These are phyloP conservation scores for Leptographium procerum DNA, from an alignment of 2,329 filamentous ascomycete genomes.

Conservation along the genomic window DNA sequence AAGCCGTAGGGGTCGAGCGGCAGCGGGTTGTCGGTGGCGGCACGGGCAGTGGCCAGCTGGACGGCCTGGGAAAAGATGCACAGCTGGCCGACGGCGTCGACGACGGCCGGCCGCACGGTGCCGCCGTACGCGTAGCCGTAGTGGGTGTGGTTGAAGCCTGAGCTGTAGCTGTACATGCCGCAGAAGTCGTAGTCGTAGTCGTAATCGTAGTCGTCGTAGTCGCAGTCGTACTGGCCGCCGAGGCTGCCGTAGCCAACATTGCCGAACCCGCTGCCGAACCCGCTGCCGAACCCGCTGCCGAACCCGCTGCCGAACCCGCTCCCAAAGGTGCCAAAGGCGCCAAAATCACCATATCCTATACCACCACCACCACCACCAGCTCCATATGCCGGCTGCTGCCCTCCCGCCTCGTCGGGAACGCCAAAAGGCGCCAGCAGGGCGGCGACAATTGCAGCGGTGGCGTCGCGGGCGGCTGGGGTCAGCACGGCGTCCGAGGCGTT, in stretches of 20 bases:
- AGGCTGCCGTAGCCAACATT: not conserved
- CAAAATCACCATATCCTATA: too few relatives aligned
- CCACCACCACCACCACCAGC: not conserved
- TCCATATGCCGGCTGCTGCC: too few relatives aligned
- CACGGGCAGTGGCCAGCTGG: constrained; percentile 12
- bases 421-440: constrained; percentile 13
- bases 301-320: not conserved
- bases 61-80: constrained; percentile 17
- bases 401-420: not conserved
- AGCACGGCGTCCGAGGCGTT: constrained; percentile 16
- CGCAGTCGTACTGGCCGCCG: not conserved
- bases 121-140: not conserved
- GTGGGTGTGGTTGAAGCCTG: not conserved
- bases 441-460: constrained; percentile 9
- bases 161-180: not conserved
- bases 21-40: constrained; percentile 4
- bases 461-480: constrained; percentile 8
- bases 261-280: not conserved
- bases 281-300: not conserved
- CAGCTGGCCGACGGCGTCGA: constrained; percentile 16
- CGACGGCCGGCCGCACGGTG: constrained; percentile 13
- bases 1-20: constrained; percentile 20
- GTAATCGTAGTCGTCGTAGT: not conserved
- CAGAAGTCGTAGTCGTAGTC: not conserved
- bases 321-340: not conserved